phyloP scores from a whole-genome alignment of 345 rosid genomes.

The Salix exigua region DNA sequence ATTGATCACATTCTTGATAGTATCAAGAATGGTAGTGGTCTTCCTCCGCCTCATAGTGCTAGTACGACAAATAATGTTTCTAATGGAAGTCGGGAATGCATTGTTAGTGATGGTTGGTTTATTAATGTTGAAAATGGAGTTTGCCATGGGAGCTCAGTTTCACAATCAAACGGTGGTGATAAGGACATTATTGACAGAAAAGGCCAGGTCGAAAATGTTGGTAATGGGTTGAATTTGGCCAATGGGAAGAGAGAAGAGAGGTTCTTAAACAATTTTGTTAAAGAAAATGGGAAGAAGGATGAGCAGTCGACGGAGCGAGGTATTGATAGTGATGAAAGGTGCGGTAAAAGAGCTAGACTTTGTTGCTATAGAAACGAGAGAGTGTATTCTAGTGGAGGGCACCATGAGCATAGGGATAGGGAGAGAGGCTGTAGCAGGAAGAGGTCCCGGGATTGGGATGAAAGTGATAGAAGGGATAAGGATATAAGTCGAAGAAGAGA shows the following conservation, averaged over 20 bases:
- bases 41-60: constrained; percentile 24
- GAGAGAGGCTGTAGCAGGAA: constrained; percentile 52
- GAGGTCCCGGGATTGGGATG: constrained; percentile 62
- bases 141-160: constrained; percentile 17
- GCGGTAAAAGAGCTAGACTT: constrained; percentile 47
- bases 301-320: constrained; percentile 27
- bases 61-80: background rate
- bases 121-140: constrained; percentile 16
- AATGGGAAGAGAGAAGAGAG: constrained; percentile 15
- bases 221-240: constrained; percentile 6
- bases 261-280: constrained; percentile 4
- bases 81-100: constrained; percentile 25
- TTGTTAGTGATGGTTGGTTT: constrained; percentile 17
- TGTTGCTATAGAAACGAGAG: constrained; percentile 34
- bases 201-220: constrained; percentile 14
- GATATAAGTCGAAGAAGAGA: constrained; percentile 60
- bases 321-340: constrained; percentile 41
- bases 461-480: constrained; percentile 48
- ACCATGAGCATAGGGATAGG: constrained; percentile 42
- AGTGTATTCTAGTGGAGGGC: constrained; percentile 38
- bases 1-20: constrained; percentile 87
- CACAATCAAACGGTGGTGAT: constrained; percentile 20
- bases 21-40: constrained; percentile 69
- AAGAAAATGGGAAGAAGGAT: constrained; percentile 33
- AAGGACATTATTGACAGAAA: constrained; percentile 16